phyloP scores from a whole-genome alignment of 768 basidiomycete species.

The Rhizopogon vulgaris region DNA sequence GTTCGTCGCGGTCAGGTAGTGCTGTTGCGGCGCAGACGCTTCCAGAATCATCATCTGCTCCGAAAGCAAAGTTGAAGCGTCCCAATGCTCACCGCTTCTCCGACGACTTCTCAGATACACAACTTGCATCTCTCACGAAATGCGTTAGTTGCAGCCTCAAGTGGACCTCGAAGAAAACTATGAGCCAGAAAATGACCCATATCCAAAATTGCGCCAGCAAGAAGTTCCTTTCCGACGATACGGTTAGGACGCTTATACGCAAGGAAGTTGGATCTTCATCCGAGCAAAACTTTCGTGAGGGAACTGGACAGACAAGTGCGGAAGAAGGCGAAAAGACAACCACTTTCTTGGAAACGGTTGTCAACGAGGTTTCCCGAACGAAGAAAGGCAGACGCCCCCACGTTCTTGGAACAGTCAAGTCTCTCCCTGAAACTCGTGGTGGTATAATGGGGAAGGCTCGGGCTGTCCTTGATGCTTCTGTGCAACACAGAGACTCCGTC shows the following conservation, averaged over 20 bases:
- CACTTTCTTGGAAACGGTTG: slow-evolving; percentile 51
- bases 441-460: slow-evolving; percentile 34
- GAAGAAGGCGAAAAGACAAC: slow-evolving; percentile 22
- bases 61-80: neutral
- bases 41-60: neutral
- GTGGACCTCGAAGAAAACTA: slow-evolving; percentile 70
- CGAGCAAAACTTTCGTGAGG: slow-evolving; percentile 3
- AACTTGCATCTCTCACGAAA: slow-evolving; percentile 42
- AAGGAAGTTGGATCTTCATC: slow-evolving; percentile 35
- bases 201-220: slow-evolving; percentile 66
- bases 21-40: neutral
- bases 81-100: slow-evolving; percentile 8
- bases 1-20: neutral
- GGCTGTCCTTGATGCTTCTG: slow-evolving; percentile 23
- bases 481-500: neutral
- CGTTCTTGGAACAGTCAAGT: slow-evolving; percentile 38
- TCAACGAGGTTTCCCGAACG: slow-evolving; percentile 39
- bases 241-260: slow-evolving; percentile 45
- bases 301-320: slow-evolving; percentile 19
- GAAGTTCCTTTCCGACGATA: slow-evolving; percentile 44
- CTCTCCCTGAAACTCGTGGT: slow-evolving; percentile 40
- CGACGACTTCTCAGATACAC: slow-evolving; percentile 37
- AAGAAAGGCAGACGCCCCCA: slow-evolving; percentile 37
- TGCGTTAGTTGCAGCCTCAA: slow-evolving; percentile 59
- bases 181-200: slow-evolving; percentile 58